Base-by-base conservation (phyloP, 441 rosid species). In the Hura crepitans region DNA sequence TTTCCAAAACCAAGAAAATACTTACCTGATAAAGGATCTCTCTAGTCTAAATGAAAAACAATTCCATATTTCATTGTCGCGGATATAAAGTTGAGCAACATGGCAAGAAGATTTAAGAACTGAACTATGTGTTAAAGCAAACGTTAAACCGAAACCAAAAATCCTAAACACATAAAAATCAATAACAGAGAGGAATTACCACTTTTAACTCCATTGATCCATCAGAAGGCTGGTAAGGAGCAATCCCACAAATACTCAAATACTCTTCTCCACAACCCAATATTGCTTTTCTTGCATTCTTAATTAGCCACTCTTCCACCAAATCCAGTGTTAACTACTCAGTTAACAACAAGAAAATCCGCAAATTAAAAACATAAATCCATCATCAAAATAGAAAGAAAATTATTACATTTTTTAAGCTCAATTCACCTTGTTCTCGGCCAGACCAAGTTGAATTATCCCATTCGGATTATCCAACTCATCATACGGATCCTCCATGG, bases 321-420 rank as follows among this genome's bases (percentile, higher is more conserved):
- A 91, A 89, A 91, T 89, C 97, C 82, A 85, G 74, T 71, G 87
- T 84, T 80, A 92, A 81, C 99, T 94, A 75, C 77, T 37, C 59
- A 30, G 39, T 22, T 28, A 6, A 56, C 20, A 56, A 22, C 18
- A 33, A 73, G 61, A 67, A 57, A 46, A 25, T 10, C 46, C 7
- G 39, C 42, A 75, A 22, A 5, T 56, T 25, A 65, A 15, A 18
- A 54, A 53, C 35, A 67, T n/a, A 4, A 47, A 37, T 8, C 46
- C 69, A 53, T 45, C 66, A 66, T 15, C 33, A 25, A n/a, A 51
- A 59, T 18, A 54, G 58, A 42, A 10, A 62, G 49, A 43, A 57
- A 59, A 35, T 2, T 0, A 23, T 54, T 43, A 43, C 25, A 31
- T 46, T 1, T 53, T 76, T 23, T 7, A 18, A 35, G 5, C 42